Evolutionary conservation across 306 rosid genomes (phyloP), one percentile per base, ranked within the genome.

Genomic region (Quercus wislizeni): DNA sequence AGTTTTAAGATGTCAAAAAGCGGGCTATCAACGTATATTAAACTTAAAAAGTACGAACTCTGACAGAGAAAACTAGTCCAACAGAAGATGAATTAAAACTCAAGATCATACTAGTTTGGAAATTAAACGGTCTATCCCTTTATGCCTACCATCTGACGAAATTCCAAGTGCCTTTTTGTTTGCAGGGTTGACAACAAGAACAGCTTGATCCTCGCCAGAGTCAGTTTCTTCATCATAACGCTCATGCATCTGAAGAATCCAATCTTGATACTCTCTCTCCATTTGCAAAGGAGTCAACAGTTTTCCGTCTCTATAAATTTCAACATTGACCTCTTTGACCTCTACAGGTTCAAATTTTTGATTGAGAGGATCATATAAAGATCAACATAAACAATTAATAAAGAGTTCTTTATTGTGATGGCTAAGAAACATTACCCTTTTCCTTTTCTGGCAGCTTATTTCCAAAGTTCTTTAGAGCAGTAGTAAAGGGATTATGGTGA

Each of bases 191-290:
- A 89, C 68, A 70, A 91, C 51, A 35, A 84, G 35, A 28, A 83
- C 63, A 0, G 92, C 85, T 54, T 82, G 79, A 81, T 91, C 92
- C 83, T 87, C 86, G 2, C 93, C 91, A 67, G 81, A 78, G 58
- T 89, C 88, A 83, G 76, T 83, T 82, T 82, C 93, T 83, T 77
- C 83, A 61, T 91, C 96, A 75, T 83, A 89, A 23, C 0, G 75
- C n/a, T 20, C 67, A 51, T 91, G 93, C 96, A 91, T 91, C 11
- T 77, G 67, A 77, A 87, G 71, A 55, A 91, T 77, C 96, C 96
- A 91, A 0, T 86, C 87, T 57, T 77, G 87, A 38, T 91, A 89
- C 65, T 84, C 88, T 21, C 28, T 84, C 56, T 85, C 91, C 18
- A 91, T 69, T 65, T 85, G 90, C 35, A 3, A 41, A 57, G 74